Evolutionary conservation across 176 grass and related monocot genomes (phyloP).

Genomic region (Miscanthus lutarioriparius): DNA sequence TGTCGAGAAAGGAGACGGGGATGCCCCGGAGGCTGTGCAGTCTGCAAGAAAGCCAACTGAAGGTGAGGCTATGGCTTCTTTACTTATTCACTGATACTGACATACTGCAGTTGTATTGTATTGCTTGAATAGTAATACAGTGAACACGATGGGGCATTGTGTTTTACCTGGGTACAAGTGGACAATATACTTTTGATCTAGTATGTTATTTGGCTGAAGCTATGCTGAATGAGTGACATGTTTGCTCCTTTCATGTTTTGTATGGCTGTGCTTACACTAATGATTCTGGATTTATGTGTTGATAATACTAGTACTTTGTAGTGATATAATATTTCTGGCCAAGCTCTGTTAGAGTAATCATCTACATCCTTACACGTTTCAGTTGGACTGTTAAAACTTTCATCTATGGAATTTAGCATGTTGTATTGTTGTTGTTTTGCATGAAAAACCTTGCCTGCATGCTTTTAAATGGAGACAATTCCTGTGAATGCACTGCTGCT

Average conservation of each 20-base stretch:
- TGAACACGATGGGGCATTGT: neutral
- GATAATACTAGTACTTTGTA: neutral
- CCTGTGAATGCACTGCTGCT: neutral
- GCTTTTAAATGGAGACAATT: neutral
- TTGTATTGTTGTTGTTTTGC: neutral
- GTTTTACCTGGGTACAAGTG: neutral
- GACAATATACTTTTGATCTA: neutral
- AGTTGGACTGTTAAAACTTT: neutral
- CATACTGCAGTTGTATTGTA: neutral
- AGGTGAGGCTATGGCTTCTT: slow-evolving; percentile 33
- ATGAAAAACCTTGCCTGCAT: neutral
- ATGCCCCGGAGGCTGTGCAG: slow-evolving; percentile 8
- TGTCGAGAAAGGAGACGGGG: slow-evolving; percentile 39
- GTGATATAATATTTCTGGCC: neutral
- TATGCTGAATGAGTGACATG: neutral
- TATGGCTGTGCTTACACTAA: neutral
- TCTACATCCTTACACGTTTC: neutral
- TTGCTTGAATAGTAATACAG: neutral
- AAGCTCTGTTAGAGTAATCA: neutral
- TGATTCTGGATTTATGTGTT: neutral
- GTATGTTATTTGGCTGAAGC: neutral
- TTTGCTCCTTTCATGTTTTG: neutral
- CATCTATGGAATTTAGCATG: neutral
- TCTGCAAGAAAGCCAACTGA: slow-evolving; percentile 52
- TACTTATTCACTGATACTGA: neutral